Evolutionary conservation across 2,329 filamentous ascomycete species (phyloP).

Genomic region (Fusarium dimerum): DNA sequence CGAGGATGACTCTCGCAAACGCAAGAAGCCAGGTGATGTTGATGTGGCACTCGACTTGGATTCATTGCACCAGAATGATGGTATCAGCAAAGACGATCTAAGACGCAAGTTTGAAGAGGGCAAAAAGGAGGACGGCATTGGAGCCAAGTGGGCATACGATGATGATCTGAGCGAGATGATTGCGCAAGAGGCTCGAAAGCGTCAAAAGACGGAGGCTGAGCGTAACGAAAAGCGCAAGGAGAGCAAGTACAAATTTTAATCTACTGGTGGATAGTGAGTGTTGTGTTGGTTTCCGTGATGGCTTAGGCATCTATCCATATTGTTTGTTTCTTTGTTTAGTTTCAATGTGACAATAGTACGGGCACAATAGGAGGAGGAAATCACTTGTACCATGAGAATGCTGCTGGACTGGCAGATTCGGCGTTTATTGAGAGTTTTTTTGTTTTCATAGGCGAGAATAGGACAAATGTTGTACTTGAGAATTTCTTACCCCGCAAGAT

Average conservation of each 20-base stretch:
- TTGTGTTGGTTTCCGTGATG: background rate
- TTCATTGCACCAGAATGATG: slow-evolving; percentile 70
- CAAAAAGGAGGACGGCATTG: slow-evolving; percentile 63
- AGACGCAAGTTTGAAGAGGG: slow-evolving; percentile 77
- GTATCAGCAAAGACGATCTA: slow-evolving; percentile 82
- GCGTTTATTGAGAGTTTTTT: slow-evolving; percentile 23
- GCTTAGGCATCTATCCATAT: too few relatives aligned
- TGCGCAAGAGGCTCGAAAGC: slow-evolving; percentile 86
- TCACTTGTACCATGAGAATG: slow-evolving; percentile 11
- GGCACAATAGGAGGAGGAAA: slow-evolving; percentile 1
- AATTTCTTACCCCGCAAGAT: too few relatives aligned
- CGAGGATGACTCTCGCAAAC: slow-evolving; percentile 75
- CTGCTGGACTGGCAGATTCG: slow-evolving; percentile 10
- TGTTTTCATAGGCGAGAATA: slow-evolving; percentile 18
- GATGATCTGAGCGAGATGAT: slow-evolving; percentile 97
- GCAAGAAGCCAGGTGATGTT: slow-evolving; percentile 95
- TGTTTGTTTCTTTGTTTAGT: background rate
- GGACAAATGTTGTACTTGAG: slow-evolving; percentile 25
- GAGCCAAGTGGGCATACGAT: slow-evolving; percentile 72
- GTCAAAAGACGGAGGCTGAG: slow-evolving; percentile 85
- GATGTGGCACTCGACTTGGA: slow-evolving; percentile 92
- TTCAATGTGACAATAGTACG: background rate
- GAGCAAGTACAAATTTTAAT: slow-evolving; percentile 52
- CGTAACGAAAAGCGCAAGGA: slow-evolving; percentile 66
- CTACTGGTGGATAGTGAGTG: background rate